Conservation (phyloP, 495 filamentous ascomycete species). For the Ramalina intermedia region DNA sequence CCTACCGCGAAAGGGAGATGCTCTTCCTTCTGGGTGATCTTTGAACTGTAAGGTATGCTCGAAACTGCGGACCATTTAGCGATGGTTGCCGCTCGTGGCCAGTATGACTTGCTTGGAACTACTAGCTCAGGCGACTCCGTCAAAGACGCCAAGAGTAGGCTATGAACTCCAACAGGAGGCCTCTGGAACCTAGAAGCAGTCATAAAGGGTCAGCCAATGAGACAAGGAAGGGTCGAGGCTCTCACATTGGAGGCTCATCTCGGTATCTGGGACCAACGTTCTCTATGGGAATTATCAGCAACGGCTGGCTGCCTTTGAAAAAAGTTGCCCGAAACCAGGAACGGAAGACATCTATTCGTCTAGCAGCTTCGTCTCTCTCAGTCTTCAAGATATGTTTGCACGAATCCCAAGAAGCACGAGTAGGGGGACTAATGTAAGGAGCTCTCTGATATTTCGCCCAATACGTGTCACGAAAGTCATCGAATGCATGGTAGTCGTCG, state of each 20-base stretch:
- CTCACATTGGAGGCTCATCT: background rate
- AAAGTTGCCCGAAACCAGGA: background rate
- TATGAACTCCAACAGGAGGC: background rate
- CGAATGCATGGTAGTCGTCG: background rate
- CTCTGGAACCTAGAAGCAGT: background rate
- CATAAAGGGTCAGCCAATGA: background rate
- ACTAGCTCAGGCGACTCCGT: constrained; percentile 4
- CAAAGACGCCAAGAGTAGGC: background rate
- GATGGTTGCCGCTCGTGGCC: background rate
- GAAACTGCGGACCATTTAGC: background rate
- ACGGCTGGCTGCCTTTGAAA: background rate
- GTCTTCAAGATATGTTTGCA: too few relatives aligned
- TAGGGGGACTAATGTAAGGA: background rate
- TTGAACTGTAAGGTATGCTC: constrained; percentile 1
- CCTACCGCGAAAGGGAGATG: background rate
- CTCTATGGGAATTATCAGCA: background rate
- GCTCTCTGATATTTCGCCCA: background rate
- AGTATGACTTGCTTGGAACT: background rate
- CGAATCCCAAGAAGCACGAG: too few relatives aligned
- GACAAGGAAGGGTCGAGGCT: too few relatives aligned
- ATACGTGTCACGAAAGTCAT: constrained; percentile 1
- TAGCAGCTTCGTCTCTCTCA: background rate
- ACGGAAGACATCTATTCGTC: background rate
- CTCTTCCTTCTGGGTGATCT: background rate
- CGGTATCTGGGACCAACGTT: constrained; percentile 5